Evolutionary conservation across 129 eudicot genomes (phyloP).

Genomic region (Tagetes erecta): DNA sequence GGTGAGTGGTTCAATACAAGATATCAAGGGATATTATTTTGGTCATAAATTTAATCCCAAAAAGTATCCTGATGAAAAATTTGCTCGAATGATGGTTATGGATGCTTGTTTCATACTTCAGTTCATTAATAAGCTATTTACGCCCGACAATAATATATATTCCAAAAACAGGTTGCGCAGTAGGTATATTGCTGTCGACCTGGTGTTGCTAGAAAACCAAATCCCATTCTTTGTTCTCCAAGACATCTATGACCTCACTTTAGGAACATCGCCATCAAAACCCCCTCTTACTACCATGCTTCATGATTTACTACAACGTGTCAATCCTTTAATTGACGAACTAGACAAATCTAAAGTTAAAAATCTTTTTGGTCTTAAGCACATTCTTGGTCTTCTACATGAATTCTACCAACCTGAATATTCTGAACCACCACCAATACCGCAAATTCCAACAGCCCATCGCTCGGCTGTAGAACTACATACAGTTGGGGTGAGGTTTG

Average conservation of each 20-base stretch:
- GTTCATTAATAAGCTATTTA: neutral
- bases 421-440: too few species aligned
- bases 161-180: neutral
- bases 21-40: neutral
- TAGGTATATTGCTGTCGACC: neutral
- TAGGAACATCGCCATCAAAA: too few species aligned
- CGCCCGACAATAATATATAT: neutral
- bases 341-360: too few species aligned
- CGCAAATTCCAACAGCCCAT: neutral
- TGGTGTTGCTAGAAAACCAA: conserved; percentile 12
- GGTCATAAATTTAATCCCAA: neutral
- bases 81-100: conserved; percentile 33
- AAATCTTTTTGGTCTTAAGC: neutral
- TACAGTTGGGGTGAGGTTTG: conserved; percentile 18
- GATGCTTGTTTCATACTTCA: conserved; percentile 31
- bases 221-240: too few species aligned
- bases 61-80: neutral
- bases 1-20: neutral
- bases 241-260: too few species aligned
- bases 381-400: too few species aligned
- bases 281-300: neutral
- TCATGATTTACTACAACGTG: neutral
- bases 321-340: neutral
- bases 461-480: conserved; percentile 16
- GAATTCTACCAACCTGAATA: neutral